phyloP scores from a whole-genome alignment of 176 grass and related monocot genomes.

The Zoysia japonica region DNA sequence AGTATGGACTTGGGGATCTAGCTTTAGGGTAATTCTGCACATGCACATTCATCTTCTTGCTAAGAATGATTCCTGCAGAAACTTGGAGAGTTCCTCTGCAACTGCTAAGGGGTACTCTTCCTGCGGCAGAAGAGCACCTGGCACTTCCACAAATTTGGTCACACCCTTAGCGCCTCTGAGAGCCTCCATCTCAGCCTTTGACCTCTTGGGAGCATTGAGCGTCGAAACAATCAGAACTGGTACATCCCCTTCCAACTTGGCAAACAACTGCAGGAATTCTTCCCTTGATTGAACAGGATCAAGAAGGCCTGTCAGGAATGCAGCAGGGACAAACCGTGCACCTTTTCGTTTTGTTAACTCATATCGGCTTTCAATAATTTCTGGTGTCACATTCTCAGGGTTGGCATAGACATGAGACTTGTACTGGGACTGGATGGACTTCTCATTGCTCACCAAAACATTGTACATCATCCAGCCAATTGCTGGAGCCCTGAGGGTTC shows the following conservation, averaged over 20 bases:
- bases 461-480: slow-evolving; percentile 97
- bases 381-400: slow-evolving; percentile 72
- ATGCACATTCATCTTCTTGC: slow-evolving; percentile 28
- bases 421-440: slow-evolving; percentile 93
- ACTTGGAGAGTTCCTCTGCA: slow-evolving; percentile 68
- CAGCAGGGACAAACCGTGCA: slow-evolving; percentile 76
- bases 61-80: slow-evolving; percentile 52
- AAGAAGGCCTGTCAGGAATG: slow-evolving; percentile 86
- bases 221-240: slow-evolving; percentile 63
- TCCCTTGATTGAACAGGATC: slow-evolving; percentile 84
- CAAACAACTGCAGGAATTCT: slow-evolving; percentile 74
- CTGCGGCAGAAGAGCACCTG: slow-evolving; percentile 88
- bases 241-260: slow-evolving; percentile 60
- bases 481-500: slow-evolving; percentile 78
- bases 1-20: slow-evolving; percentile 8
- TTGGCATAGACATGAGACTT: slow-evolving; percentile 94
- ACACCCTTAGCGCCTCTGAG: slow-evolving; percentile 76
- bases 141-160: slow-evolving; percentile 76
- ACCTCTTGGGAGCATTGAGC: slow-evolving; percentile 70
- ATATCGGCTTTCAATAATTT: slow-evolving; percentile 76
- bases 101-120: slow-evolving; percentile 83
- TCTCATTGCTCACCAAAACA: slow-evolving; percentile 89
- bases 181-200: slow-evolving; percentile 86
- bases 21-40: neutral
- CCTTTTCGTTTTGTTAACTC: slow-evolving; percentile 83